Percentiles rank a stretch among this genome's conserved stretches.
Conservation (phyloP, 306 rosid genomes). For the Aeschynomene evenia region DNA sequence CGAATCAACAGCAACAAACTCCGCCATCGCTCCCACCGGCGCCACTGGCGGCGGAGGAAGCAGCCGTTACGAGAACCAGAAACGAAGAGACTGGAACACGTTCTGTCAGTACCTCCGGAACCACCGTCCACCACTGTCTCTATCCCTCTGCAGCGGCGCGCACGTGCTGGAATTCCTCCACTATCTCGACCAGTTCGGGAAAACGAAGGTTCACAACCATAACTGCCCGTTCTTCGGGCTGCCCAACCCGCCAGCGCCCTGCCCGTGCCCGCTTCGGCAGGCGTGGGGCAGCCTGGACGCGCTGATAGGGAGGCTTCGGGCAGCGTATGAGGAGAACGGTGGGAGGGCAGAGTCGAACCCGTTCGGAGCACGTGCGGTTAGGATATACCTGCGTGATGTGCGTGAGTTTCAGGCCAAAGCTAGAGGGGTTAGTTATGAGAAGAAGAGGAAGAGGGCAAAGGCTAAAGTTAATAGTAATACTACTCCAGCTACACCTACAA, state of each 20-base stretch:
- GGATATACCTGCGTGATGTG: slow-evolving; percentile 83
- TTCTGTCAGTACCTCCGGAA: slow-evolving; percentile 86
- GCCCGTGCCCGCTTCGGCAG: slow-evolving; percentile 93
- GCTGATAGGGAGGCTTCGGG: slow-evolving; percentile 89
- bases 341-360: slow-evolving; percentile 78
- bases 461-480: slow-evolving; percentile 34
- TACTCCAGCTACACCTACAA: too few species aligned
- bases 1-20: not conserved
- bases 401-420: slow-evolving; percentile 91
- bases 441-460: slow-evolving; percentile 87
- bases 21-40: not conserved
- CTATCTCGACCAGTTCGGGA: slow-evolving; percentile 90
- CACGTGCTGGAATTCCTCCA: slow-evolving; percentile 89
- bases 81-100: slow-evolving; percentile 94
- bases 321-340: slow-evolving; percentile 90
- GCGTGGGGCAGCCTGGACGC: slow-evolving; percentile 99
- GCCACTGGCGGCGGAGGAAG: not conserved
- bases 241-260: slow-evolving; percentile 87
- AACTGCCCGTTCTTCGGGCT: slow-evolving; percentile 88
- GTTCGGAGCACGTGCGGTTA: slow-evolving; percentile 76
- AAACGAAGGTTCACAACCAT: slow-evolving; percentile 86
- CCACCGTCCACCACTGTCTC: slow-evolving; percentile 78
- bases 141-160: slow-evolving; percentile 68
- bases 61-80: slow-evolving; percentile 96
- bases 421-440: slow-evolving; percentile 89